phyloP scores from a whole-genome alignment of 805 yeast genomes.

The Debaryomyces hansenii region DNA sequence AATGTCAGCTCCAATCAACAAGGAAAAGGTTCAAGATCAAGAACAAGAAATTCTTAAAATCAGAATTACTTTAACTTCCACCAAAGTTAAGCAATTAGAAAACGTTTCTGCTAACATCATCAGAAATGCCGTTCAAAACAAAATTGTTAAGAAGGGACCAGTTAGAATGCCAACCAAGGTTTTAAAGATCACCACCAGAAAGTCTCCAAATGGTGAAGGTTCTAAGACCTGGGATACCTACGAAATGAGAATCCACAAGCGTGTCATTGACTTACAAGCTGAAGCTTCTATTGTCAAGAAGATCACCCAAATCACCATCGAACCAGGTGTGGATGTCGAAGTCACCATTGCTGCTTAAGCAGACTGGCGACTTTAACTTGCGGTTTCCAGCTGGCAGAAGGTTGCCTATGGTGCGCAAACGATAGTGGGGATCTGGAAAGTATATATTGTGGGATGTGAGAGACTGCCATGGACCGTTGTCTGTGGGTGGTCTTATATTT shows the following conservation, averaged over 20 bases:
- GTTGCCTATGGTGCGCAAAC: not conserved
- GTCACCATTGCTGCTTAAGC: slow-evolving; percentile 83
- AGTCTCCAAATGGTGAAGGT: slow-evolving; percentile 99
- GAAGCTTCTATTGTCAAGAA: slow-evolving; percentile 91
- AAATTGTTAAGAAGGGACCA: slow-evolving; percentile 95
- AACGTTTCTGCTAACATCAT: slow-evolving; percentile 90
- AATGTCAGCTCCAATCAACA: slow-evolving; percentile 78
- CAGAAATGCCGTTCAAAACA: slow-evolving; percentile 78
- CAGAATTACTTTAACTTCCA: slow-evolving; percentile 98
- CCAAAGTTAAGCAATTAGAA: slow-evolving; percentile 98
- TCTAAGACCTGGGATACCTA: slow-evolving; percentile 99
- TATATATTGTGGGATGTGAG: not conserved
- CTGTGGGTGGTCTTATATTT: not conserved
- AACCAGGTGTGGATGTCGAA: slow-evolving; percentile 99
- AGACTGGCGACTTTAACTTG: slow-evolving; percentile 3
- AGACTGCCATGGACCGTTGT: not conserved
- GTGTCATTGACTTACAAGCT: slow-evolving; percentile 97
- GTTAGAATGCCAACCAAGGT: slow-evolving; percentile 99
- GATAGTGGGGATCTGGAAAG: not conserved
- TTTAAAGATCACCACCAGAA: slow-evolving; percentile 97
- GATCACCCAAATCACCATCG: slow-evolving; percentile 96
- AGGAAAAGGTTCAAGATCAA: slow-evolving; percentile 85
- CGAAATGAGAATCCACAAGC: slow-evolving; percentile 99
- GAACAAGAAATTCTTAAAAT: slow-evolving; percentile 89
- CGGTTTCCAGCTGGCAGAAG: not conserved